Base-by-base conservation (phyloP, 306 rosid species). In the Oxytropis ochrocephala region DNA sequence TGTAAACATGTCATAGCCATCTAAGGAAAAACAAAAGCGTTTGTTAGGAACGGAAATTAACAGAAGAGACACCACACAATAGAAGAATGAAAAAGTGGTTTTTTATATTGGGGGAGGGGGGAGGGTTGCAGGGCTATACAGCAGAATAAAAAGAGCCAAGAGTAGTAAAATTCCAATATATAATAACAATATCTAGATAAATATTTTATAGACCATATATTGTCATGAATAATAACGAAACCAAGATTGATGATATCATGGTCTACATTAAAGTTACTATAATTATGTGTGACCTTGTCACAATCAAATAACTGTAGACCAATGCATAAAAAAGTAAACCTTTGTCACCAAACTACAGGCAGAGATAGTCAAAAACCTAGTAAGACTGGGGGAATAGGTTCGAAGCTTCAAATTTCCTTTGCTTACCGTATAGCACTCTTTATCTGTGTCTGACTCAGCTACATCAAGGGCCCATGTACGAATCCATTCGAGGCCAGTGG, bases 401-500 rank as follows among this genome's bases (percentile, higher is more conserved):
- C 30, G 29, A 64, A 84, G 72, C 73, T 62, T 36, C 18, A 55
- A 39, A 75, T 46, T 70, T 69, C 14, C 17, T 35, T 72, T 79
- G 72, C 89, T 85, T 85, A 94, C 97, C 82, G 54, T 83, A 72
- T 88, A 94, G 81, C 98, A 90, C 42, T 87, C 97, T 74, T 90
- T 88, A 76, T 94, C 97, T 4, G 90, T 75, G 80, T 90, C 97
- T 8, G 95, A 87, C 61, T 90, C 97, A 12, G 86, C 88, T 24
- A 87, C 92, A 7, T 87, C 85, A 51, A 88, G 85, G 32, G 96
- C 90, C 86, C 84, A 87, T 8, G 89, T 84, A 60, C 97, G 97
- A 77, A 88, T 80, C 98, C 98, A 94, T 78, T 94, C 98, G 30
- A 94, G 95, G 67, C 98, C 97, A 21, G 47, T 49, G 6, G 96